Evolutionary conservation across 176 grass and related monocot genomes (phyloP).

Genomic region (Alloteropsis semialata): DNA sequence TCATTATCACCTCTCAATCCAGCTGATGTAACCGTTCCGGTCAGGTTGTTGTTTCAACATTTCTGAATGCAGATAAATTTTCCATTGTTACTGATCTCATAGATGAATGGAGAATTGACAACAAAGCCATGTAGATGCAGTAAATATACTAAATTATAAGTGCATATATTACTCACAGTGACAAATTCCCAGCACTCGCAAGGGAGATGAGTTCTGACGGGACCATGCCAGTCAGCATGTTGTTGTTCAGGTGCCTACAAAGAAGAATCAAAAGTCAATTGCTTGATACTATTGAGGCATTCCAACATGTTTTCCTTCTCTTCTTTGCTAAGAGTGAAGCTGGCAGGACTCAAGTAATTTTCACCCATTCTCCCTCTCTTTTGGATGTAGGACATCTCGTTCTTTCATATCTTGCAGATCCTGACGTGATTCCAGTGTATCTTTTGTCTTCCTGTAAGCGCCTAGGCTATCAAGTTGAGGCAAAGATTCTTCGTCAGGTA

Average conservation of each 20-base stretch:
- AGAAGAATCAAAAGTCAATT: neutral
- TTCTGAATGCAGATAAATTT: neutral
- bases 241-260: conserved; percentile 9
- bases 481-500: too few relatives aligned
- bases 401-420: too few relatives aligned
- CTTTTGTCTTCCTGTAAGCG: too few relatives aligned
- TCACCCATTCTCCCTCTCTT: too few relatives aligned
- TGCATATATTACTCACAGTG: conserved; percentile 8
- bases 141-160: neutral
- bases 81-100: neutral
- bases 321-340: too few relatives aligned
- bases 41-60: conserved; percentile 15
- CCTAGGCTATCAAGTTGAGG: too few relatives aligned
- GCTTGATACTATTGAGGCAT: too few relatives aligned
- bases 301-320: too few relatives aligned
- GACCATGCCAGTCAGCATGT: neutral
- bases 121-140: neutral
- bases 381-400: too few relatives aligned
- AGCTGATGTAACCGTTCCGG: neutral
- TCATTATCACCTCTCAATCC: neutral
- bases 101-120: neutral
- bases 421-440: too few relatives aligned
- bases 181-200: neutral
- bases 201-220: conserved; percentile 20
- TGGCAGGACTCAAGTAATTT: too few relatives aligned